Base-by-base conservation (phyloP, 768 basidiomycete genomes). In the Trichaptum fuscoviolaceum region DNA sequence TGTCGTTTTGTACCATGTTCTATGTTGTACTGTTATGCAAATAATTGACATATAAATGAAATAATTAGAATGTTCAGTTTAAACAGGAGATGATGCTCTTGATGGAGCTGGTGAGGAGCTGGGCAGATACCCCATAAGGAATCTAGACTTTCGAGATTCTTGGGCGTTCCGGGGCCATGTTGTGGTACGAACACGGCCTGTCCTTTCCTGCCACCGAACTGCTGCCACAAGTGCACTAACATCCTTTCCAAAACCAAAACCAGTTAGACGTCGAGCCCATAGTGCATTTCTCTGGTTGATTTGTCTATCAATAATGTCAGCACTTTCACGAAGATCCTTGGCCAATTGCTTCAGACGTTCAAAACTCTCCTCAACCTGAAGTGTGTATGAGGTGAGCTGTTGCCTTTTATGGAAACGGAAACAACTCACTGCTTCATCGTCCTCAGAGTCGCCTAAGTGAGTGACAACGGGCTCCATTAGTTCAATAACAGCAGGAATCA, bases 191-290 rank as follows among this genome's bases (percentile, higher is more conserved):
- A 66, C 69, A 35, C 64, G 58, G 2, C 69, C 68, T 4, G 66
- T 71, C 23, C 60, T 61, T 60, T 73, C 71, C 58, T 62, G 63
- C 25, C 62, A 61, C 4, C 66, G 63, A 35, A 75, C 66, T 63
- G 74, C 72, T 23, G 64, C 36, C 10, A 71, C 69, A 36, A 72
- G 64, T 27, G 64, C 35, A 61, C 64, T 62, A 30, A 69, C 69
- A 58, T 70, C 69, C 35, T 57, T 61, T n/a, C 69, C 69, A 20
- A 70, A n/a, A 26, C 66, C 63, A 17, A 65, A 65, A 20, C 26
- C 30, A 20, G 63, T 64, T 18, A 70, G 57, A 27, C 67, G 70
- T 26, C 30, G 65, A 66, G 69, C 65, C 67, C 69, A 70, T 57
- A 71, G 66, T 6, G 8, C 60, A 63, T 71, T 65, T 18, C 58